phyloP scores from a whole-genome alignment of 305 asterid species.

The Solanum aculeatissimum region DNA sequence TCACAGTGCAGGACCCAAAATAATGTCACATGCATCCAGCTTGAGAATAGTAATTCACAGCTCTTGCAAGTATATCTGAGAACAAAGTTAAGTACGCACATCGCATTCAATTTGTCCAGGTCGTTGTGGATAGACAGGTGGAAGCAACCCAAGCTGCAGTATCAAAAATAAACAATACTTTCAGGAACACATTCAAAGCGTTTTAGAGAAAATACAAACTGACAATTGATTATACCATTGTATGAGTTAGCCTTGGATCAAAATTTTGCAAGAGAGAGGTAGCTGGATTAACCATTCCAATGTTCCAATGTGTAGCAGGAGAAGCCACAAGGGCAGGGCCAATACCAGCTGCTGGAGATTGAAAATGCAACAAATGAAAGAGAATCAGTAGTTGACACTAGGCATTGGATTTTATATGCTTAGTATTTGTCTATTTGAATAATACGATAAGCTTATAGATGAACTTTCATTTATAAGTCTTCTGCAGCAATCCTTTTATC shows the following conservation, averaged over 20 bases:
- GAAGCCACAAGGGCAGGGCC: slow-evolving; percentile 49
- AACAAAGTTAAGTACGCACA: slow-evolving; percentile 37
- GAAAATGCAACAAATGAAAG: background rate
- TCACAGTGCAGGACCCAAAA: background rate
- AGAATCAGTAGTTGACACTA: background rate
- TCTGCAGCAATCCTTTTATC: background rate
- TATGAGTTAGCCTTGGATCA: slow-evolving; percentile 58
- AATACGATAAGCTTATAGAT: background rate
- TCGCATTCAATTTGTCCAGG: slow-evolving; percentile 86
- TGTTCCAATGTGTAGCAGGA: slow-evolving; percentile 52
- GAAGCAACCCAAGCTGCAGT: slow-evolving; percentile 62
- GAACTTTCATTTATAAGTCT: background rate
- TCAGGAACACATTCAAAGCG: background rate
- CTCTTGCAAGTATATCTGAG: background rate
- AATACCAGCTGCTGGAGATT: slow-evolving; percentile 35
- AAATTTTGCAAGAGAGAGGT: slow-evolving; percentile 60
- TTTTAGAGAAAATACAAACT: background rate
- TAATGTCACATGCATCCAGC: background rate
- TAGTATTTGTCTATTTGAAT: background rate
- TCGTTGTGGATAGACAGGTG: slow-evolving; percentile 71
- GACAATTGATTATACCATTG: slow-evolving; percentile 37
- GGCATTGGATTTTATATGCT: background rate
- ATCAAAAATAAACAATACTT: slow-evolving; percentile 15
- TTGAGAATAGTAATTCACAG: background rate
- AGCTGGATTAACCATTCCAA: slow-evolving; percentile 56